Evolutionary conservation across 148 eudicot genomes (phyloP).

Genomic region (Bassia scoparia): DNA sequence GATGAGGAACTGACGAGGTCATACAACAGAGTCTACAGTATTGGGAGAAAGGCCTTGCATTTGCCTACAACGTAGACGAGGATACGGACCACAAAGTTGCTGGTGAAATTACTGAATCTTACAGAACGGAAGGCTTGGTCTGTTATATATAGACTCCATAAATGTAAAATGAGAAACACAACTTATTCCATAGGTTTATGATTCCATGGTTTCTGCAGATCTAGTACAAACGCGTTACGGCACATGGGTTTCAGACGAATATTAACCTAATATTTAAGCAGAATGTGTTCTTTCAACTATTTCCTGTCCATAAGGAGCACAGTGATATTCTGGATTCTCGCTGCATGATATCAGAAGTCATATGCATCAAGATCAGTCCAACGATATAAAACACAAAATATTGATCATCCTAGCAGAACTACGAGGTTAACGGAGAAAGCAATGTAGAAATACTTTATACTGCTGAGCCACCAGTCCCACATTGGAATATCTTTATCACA

Average conservation of each 20-base stretch:
- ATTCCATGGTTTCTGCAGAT: no score
- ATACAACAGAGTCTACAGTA: conserved; percentile 42
- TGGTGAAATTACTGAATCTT: conserved; percentile 67
- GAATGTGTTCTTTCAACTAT: no score
- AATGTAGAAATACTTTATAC: no score
- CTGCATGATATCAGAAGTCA: background rate
- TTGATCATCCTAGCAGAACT: no score
- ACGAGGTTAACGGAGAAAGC: no score
- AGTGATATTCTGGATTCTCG: no score
- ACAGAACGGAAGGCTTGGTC: conserved; percentile 92
- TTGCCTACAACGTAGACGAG: conserved; percentile 30
- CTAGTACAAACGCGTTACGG: background rate
- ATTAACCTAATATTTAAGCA: no score
- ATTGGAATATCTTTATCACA: background rate
- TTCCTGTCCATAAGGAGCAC: no score
- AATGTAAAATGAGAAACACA: conserved; percentile 13
- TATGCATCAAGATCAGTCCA: no score
- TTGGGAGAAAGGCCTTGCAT: conserved; percentile 41
- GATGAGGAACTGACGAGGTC: conserved; percentile 43
- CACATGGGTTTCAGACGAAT: background rate
- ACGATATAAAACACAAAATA: no score
- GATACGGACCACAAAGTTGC: conserved; percentile 41
- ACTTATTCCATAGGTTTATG: background rate
- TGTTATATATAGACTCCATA: conserved; percentile 52
- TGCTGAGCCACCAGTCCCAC: no score